Base-by-base conservation (phyloP, 169 alveolate genomes). In the Eimeria praecox region DNA sequence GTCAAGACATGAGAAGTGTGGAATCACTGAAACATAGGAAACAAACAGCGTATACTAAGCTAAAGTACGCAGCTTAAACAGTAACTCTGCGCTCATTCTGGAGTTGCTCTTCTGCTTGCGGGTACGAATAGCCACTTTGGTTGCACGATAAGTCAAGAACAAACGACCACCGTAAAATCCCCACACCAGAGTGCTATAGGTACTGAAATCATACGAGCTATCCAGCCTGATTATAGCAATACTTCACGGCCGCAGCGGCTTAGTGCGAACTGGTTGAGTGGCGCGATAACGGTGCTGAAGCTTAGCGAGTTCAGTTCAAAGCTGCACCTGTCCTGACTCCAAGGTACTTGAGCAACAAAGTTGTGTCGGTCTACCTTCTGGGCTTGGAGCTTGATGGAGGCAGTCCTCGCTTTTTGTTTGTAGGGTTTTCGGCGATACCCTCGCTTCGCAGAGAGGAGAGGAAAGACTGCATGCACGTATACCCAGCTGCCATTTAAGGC, bases 281-380 rank as follows among this genome's bases (percentile, higher is more conserved):
- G 44, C 46, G 46, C 42, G 20, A 10, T 12, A 66, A 30, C 6
- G 2, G 27, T 10, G 27, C 44, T 1, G 20, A 66, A 6, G 14
- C 40, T 0, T n/a, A 0, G 75, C 75, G 16, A n/a, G 38, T n/a
- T 24, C 40, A 64, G 75, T 64, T 64, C 42, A 27, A 35, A 64
- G 9, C 75, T 59, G 69, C 22, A 27, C 75, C 35, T n/a, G 42
- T 64, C 40, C 42, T n/a, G 40, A 35, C 75, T 64, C 38, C n/a
- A 27, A 64, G 75, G 75, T 24, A 5, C 38, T 40, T 40, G 20
- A 24, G 40, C 18, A 27, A 12, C 75, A 18, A 3, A 1, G 40
- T 24, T 64, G 75, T n/a, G n/a, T n/a, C n/a, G n/a, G n/a, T n/a
- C n/a, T n/a, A 64, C 38, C 75, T 27, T 64, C 75, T 64, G 75